These are phyloP conservation scores for Leccinellum albellum DNA, from an alignment of 768 basidiomycete species.

Conservation along the genomic window DNA sequence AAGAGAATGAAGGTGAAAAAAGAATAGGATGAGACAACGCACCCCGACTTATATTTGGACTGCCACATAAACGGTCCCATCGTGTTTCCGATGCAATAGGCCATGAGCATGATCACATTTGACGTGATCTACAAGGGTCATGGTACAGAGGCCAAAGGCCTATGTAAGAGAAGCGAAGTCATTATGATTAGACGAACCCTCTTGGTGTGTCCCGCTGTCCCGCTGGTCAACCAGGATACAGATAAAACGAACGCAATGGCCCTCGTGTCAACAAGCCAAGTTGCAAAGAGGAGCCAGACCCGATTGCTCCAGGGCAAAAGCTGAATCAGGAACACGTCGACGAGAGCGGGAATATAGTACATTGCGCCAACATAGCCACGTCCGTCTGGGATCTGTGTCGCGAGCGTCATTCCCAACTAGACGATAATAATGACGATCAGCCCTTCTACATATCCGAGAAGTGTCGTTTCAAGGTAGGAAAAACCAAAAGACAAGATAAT, in stretches of 20 bases:
- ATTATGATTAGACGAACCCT: conserved; percentile 38
- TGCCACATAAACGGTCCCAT: conserved; percentile 78
- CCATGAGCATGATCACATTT: conserved; percentile 71
- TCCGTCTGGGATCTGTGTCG: conserved; percentile 52
- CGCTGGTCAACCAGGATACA: conserved; percentile 59
- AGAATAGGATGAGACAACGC: not conserved
- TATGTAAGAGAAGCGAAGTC: not conserved
- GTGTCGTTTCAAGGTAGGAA: conserved; percentile 58
- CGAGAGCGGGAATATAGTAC: conserved; percentile 61
- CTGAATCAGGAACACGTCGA: conserved; percentile 61
- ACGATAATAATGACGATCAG: conserved; percentile 66
- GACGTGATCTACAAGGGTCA: conserved; percentile 21
- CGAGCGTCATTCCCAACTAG: conserved; percentile 58
- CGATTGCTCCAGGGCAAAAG: conserved; percentile 62
- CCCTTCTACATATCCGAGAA: conserved; percentile 66
- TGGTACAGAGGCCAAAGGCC: not conserved
- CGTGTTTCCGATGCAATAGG: conserved; percentile 65
- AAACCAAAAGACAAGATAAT: conserved; percentile 69
- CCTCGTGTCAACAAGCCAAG: conserved; percentile 38
- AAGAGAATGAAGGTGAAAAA: too few species aligned
- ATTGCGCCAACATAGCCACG: conserved; percentile 59
- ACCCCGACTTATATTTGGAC: conserved; percentile 33
- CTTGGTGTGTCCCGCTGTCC: conserved; percentile 73
- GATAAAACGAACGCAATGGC: conserved; percentile 23
- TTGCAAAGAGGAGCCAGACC: conserved; percentile 57